Evolutionary conservation across 2,329 filamentous ascomycete genomes (phyloP).

Genomic region (Colletotrichum destructivum): DNA sequence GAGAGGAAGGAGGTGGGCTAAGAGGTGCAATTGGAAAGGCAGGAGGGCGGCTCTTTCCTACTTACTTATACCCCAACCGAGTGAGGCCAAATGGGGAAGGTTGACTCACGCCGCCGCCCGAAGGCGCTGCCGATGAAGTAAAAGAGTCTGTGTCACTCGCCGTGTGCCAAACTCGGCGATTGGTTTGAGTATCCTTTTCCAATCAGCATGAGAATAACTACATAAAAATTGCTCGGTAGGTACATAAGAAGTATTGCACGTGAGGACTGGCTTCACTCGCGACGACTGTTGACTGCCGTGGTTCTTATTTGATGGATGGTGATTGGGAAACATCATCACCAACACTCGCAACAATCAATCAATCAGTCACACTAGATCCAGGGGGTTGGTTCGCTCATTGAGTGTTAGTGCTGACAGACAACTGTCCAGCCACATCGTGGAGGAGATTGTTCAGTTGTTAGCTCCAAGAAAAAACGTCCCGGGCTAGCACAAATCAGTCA

Average conservation of each 20-base stretch:
- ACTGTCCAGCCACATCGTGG: background rate
- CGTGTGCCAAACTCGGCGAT: background rate
- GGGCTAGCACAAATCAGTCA: background rate
- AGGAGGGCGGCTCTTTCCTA: background rate
- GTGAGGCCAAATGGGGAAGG: slow-evolving; percentile 10
- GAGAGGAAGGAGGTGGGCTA: no score
- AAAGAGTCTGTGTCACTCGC: background rate
- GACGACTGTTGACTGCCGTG: background rate
- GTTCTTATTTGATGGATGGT: background rate
- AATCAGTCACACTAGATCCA: no score
- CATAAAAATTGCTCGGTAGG: background rate
- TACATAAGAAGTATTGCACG: background rate
- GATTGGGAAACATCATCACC: background rate
- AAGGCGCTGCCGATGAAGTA: no score
- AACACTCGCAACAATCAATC: background rate
- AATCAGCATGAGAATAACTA: no score
- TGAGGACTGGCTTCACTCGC: no score
- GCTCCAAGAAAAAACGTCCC: background rate
- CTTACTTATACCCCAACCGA: background rate
- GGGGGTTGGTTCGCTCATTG: no score
- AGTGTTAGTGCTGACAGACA: background rate
- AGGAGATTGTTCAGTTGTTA: background rate
- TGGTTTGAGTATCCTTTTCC: no score
- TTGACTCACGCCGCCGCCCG: slow-evolving; percentile 16
- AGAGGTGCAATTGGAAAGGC: background rate